phyloP scores from a whole-genome alignment of 2,329 filamentous ascomycete species.

The Ilyonectria sp. region DNA sequence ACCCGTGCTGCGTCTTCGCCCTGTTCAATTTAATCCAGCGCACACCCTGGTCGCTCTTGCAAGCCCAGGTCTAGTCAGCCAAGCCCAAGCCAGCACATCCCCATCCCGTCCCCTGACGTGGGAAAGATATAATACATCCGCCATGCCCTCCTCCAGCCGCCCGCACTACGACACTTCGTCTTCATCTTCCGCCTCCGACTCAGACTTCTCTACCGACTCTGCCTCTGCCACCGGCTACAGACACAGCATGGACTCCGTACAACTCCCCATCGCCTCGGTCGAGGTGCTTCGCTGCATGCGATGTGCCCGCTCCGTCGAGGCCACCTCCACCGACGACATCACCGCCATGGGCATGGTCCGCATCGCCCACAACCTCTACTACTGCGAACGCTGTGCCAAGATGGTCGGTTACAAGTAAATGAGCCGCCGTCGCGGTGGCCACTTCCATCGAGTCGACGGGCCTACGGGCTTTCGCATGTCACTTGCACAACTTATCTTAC shows the following conservation, averaged over 20 bases:
- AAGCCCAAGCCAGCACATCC: conserved; percentile 20
- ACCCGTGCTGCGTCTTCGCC: conserved; percentile 40
- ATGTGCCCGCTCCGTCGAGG: conserved; percentile 72
- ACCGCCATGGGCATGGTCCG: conserved; percentile 74
- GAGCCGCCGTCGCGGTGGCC: conserved; percentile 22
- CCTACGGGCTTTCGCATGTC: conserved; percentile 13
- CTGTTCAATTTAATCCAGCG: conserved; percentile 36
- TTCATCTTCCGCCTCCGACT: conserved; percentile 42
- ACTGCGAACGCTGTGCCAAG: conserved; percentile 75
- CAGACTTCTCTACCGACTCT: conserved; percentile 46
- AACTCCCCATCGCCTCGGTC: conserved; percentile 66
- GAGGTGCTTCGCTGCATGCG: conserved; percentile 75
- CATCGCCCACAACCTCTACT: conserved; percentile 77
- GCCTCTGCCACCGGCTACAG: conserved; percentile 55
- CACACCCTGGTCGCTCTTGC: conserved; percentile 21
- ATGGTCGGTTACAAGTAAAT: conserved; percentile 75
- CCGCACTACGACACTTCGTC: conserved; percentile 44
- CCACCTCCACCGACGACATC: conserved; percentile 73
- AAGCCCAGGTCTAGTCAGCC: conserved; percentile 17
- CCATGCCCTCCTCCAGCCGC: conserved; percentile 37
- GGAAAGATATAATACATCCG: conserved; percentile 41
- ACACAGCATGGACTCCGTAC: conserved; percentile 65
- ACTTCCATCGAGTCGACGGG: conserved; percentile 26
- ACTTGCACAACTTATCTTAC: conserved; percentile 10
- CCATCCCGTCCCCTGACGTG: conserved; percentile 25